Evolutionary conservation across 2,329 filamentous ascomycete species (phyloP), one percentile per base, ranked within the genome.

Genomic region (Aureobasidium lini): DNA sequence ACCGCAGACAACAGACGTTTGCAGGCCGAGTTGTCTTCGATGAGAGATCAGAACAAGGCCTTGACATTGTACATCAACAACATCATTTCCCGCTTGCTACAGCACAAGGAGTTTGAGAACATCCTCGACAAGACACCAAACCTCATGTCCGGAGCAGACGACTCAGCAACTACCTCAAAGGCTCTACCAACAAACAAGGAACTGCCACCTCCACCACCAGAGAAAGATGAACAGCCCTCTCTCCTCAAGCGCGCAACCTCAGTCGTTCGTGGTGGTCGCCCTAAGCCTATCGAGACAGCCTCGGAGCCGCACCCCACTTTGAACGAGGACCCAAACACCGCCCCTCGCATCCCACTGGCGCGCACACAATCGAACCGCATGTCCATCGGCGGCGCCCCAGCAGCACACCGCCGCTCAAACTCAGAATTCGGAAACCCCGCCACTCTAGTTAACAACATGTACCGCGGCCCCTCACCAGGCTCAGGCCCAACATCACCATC

Each of bases 61-160:
- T 80, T 99, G 66, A 95, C 91, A 28, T 80, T 97, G 64, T 99
- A 99, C 77, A 96, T 99, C 79, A 96, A 97, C 82, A 95, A 94
- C 77, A 97, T 99, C 72, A 96, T 99, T 71, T 94, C 94, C 72
- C 88, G 94, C 60, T 84, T 99, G 46, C 82, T 99, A 63, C 89
- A 95, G 70, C 89, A 96, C 74, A 89, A 95, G 69, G 92, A 95
- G 66, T 97, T 96, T 66, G 93, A 99, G 75, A 86, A 90, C 63
- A 95, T 97, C 62, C 80, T 96, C 42, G 90, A 95, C 71, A 88
- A 90, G 72, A 89, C 87, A 8, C 83, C 84, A 54, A 83, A 87
- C 59, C 76, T 79, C 64, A 84, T 85, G 66, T 75, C 77, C 29
- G 76, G 78, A 29, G 42, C 40, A 8, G 57, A 47, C 15, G 31